These are phyloP conservation scores for Diospyros kaki DNA, from an alignment of 148 eudicot species.

Conservation along the genomic window DNA sequence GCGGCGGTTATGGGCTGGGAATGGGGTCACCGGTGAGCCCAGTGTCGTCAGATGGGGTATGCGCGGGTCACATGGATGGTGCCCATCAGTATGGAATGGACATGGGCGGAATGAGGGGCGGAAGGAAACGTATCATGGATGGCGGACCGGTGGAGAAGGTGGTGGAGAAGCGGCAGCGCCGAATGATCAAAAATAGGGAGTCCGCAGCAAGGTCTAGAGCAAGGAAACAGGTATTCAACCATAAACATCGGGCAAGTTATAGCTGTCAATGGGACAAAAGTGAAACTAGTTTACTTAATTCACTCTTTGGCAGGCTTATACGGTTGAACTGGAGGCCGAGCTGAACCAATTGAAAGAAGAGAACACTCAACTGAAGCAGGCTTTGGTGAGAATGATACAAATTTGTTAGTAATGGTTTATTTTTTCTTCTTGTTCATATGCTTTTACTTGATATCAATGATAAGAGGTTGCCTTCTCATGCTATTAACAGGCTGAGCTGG, in stretches of 20 bases:
- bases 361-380: constrained; percentile 47
- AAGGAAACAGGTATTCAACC: constrained; percentile 63
- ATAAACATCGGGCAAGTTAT: no score
- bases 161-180: constrained; percentile 83
- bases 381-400: constrained; percentile 32
- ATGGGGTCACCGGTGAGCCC: constrained; percentile 71
- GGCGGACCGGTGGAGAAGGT: constrained; percentile 84
- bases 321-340: constrained; percentile 87
- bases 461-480: not conserved
- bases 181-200: constrained; percentile 90
- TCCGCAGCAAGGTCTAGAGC: constrained; percentile 97
- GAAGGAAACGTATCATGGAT: constrained; percentile 60
- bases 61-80: constrained; percentile 46
- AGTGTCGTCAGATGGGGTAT: constrained; percentile 54
- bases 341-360: constrained; percentile 61
- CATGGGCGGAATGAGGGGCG: constrained; percentile 49
- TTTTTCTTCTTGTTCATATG: not conserved
- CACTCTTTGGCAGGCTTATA: constrained; percentile 60
- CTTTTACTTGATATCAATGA: not conserved
- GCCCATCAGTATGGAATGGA: constrained; percentile 52
- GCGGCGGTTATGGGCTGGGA: constrained; percentile 31
- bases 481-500: constrained; percentile 43
- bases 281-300: no score
- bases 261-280: no score
- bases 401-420: not conserved